Conservation (phyloP, 2,329 filamentous ascomycete species). For the Penicillium sp. region DNA sequence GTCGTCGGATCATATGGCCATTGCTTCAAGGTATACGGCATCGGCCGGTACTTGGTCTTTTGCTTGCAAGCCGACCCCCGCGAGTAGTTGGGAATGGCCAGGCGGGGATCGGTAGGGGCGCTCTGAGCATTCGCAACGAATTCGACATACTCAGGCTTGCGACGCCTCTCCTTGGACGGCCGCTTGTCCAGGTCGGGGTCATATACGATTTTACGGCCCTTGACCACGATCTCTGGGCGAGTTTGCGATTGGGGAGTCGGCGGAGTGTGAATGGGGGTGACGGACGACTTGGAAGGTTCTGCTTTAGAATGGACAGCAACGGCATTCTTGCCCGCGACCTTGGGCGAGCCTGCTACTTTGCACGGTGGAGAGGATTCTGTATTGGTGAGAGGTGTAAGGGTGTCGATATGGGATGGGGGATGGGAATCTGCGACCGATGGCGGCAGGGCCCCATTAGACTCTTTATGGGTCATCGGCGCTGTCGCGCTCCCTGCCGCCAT, state of each 20-base stretch:
- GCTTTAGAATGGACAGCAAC: constrained; percentile 36
- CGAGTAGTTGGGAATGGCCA: constrained; percentile 67
- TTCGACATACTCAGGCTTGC: constrained; percentile 57
- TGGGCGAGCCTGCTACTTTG: constrained; percentile 60
- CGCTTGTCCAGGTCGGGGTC: constrained; percentile 66
- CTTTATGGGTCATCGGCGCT: constrained; percentile 62
- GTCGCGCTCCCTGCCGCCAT: constrained; percentile 71
- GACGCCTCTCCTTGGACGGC: constrained; percentile 58
- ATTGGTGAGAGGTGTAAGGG: constrained; percentile 68
- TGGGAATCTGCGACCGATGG: constrained; percentile 60
- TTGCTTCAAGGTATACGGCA: constrained; percentile 77
- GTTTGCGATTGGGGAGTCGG: constrained; percentile 54
- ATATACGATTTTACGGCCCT: constrained; percentile 63
- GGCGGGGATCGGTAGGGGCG: constrained; percentile 77
- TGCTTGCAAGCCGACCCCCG: constrained; percentile 66
- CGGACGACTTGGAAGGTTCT: constrained; percentile 37
- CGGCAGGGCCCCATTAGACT: constrained; percentile 62
- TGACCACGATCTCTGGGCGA: constrained; percentile 56
- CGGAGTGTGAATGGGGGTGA: constrained; percentile 49
- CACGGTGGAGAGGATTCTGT: constrained; percentile 65
- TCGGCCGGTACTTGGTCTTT: constrained; percentile 70
- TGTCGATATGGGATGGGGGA: constrained; percentile 53
- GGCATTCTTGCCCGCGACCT: constrained; percentile 41
- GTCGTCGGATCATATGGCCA: constrained; percentile 81
- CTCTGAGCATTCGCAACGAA: constrained; percentile 59